Conservation (phyloP, 106 monocot species). For the Iris macrosiphon region DNA sequence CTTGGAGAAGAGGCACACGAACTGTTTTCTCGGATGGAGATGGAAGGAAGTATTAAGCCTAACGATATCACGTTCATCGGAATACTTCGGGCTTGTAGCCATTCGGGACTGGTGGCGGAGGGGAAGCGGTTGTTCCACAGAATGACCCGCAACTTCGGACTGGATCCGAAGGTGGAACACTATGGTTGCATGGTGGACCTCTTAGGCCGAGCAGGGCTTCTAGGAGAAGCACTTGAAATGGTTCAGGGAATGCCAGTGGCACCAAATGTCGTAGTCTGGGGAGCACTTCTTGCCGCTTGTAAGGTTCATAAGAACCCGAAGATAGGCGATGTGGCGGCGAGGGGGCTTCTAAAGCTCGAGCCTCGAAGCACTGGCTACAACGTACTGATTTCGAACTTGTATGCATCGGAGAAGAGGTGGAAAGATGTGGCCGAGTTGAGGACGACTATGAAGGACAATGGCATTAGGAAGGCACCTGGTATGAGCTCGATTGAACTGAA, state of each 20-base stretch:
- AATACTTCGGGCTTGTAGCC: constrained; percentile 50
- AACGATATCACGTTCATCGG: constrained; percentile 53
- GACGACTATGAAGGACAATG: constrained; percentile 22
- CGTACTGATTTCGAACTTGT: constrained; percentile 48
- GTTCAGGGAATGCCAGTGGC: constrained; percentile 28
- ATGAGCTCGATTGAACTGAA: constrained; percentile 43
- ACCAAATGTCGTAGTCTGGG: constrained; percentile 53
- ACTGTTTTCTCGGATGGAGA: constrained; percentile 42
- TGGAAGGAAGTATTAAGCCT: constrained; percentile 22
- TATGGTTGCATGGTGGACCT: constrained; percentile 78
- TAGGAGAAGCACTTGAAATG: constrained; percentile 38
- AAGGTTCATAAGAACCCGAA: constrained; percentile 35
- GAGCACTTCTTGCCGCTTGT: constrained; percentile 50
- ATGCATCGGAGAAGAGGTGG: constrained; percentile 37
- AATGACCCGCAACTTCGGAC: constrained; percentile 28
- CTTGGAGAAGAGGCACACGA: constrained; percentile 23
- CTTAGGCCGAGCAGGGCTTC: constrained; percentile 46
- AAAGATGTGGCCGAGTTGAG: constrained; percentile 39
- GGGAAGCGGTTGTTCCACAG: constrained; percentile 38
- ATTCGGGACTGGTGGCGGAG: constrained; percentile 43
- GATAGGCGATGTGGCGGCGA: constrained; percentile 30
- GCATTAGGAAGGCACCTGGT: constrained; percentile 33
- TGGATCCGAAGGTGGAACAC: constrained; percentile 45
- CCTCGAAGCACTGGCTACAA: constrained; percentile 31
- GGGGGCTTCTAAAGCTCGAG: constrained; percentile 24